Conservation (phyloP, 2,329 filamentous ascomycete genomes). For the Aspergillus sergii region DNA sequence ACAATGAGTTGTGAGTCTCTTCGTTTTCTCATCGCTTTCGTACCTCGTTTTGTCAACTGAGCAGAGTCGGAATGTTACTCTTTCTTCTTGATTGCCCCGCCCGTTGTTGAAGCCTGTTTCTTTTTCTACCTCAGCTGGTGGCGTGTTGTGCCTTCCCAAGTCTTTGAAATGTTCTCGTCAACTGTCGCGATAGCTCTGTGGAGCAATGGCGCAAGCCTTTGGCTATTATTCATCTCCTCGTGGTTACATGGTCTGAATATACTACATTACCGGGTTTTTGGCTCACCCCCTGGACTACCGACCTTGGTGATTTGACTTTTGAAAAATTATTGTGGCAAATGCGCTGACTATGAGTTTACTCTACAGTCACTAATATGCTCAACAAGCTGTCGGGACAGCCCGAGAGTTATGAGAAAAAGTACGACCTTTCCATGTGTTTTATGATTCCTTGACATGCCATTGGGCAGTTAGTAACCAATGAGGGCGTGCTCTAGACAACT, state of each 20-base stretch:
- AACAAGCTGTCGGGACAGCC: conserved; percentile 96
- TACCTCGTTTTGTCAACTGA: conserved; percentile 1
- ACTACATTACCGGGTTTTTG: background rate
- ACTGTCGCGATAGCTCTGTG: conserved; percentile 6
- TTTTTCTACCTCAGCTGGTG: background rate
- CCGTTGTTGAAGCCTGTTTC: background rate
- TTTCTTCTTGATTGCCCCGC: conserved; percentile 1
- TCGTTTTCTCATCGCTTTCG: background rate
- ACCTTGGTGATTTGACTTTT: background rate
- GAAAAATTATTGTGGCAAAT: background rate
- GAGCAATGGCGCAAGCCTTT: conserved; percentile 9
- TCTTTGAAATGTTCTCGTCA: conserved; percentile 4
- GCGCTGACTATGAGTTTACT: background rate
- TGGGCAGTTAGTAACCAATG: conserved; percentile 14
- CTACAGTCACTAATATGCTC: conserved; percentile 83
- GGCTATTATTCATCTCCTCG: conserved; percentile 4
- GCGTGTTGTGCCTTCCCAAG: background rate
- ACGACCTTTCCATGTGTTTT: conserved; percentile 32
- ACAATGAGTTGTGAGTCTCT: conserved; percentile 31
- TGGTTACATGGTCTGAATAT: conserved; percentile 14
- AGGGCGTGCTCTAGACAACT: conserved; percentile 62
- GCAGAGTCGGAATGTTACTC: conserved; percentile 7
- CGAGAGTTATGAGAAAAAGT: conserved; percentile 99
- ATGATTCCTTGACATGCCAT: conserved; percentile 8
- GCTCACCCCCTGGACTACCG: background rate